A percentile compares a stretch with the other conserved stretches of the same genome.
These are phyloP conservation scores for Croton laevigatus DNA, from an alignment of 441 rosid species.

Conservation along the genomic window DNA sequence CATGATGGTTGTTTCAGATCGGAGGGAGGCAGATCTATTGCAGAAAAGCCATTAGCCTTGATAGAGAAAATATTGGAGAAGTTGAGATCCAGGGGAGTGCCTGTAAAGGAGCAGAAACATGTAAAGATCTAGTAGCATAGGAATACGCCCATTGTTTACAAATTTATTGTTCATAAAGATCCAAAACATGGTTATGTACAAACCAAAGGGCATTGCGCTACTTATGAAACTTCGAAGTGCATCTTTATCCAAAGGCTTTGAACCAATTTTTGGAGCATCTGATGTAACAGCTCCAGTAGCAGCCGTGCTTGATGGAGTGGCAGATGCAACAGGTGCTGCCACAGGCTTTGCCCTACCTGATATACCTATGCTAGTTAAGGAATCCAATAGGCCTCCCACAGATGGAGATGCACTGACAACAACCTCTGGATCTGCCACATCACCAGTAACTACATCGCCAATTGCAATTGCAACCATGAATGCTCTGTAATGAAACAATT, in stretches of 20 bases:
- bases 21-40: slow-evolving; percentile 69
- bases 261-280: slow-evolving; percentile 73
- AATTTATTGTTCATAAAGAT: slow-evolving; percentile 18
- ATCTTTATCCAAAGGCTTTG: slow-evolving; percentile 79
- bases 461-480: slow-evolving; percentile 85
- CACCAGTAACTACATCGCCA: slow-evolving; percentile 80
- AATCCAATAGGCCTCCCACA: slow-evolving; percentile 94
- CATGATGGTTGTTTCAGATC: slow-evolving; percentile 92
- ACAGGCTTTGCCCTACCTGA: slow-evolving; percentile 76
- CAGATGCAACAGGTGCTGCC: slow-evolving; percentile 74
- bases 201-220: slow-evolving; percentile 90
- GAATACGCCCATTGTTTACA: slow-evolving; percentile 19
- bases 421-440: slow-evolving; percentile 80
- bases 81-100: slow-evolving; percentile 87
- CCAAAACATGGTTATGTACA: slow-evolving; percentile 38
- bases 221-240: slow-evolving; percentile 68
- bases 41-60: slow-evolving; percentile 74
- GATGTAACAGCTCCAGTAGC: slow-evolving; percentile 46
- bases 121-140: slow-evolving; percentile 3
- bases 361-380: slow-evolving; percentile 88
- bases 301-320: slow-evolving; percentile 49
- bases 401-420: slow-evolving; percentile 68
- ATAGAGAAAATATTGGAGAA: slow-evolving; percentile 58
- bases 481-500: slow-evolving; percentile 48
- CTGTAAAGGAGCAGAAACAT: slow-evolving; percentile 32